Base-by-base conservation (phyloP, 2,329 filamentous ascomycete species). In the Cercospora sp. region DNA sequence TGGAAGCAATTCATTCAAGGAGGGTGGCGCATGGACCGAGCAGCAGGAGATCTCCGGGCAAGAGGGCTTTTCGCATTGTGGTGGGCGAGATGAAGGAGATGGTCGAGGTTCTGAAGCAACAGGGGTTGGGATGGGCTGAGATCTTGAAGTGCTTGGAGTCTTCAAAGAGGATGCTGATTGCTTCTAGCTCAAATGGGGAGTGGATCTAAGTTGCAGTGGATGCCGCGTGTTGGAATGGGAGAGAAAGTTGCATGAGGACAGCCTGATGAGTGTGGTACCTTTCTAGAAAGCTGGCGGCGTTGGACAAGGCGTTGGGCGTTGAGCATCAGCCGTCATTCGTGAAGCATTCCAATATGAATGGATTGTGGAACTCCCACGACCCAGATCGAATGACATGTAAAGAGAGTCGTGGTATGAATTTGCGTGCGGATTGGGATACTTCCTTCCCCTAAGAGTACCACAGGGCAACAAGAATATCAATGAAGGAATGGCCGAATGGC, bases 361-460 rank as follows among this genome's bases (percentile, higher is more conserved):
- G 16, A n/a, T 43, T 16, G 16, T 9, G 37, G 5, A 7, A 43
- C 37, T 43, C 13, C 13, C 16, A n/a, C 16, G 95, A 53, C 10
- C 13, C 5, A 24, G 0, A 26, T 53, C 21, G 3, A 28, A 21
- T 3, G 6, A 32, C 26, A 16, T 28, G 6, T 13, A 26, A 12
- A n/a, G 53, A 58, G 26, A 2, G 12, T 3, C 9, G 49, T 53
- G 53, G 9, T 30, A 28, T 7, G 28, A 21, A 18, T 32, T 28
- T 32, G 53, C 26, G 26, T n/a, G 53, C 26, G 26, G 53, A 7
- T 16, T 21, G 16, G 28, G n/a, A 32, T 8, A 18, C 16, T 26
- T 18, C 5, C 9, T 58, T n/a, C 13, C 18, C 16, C 0, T 53
- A 16, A 8, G 21, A 2, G 16, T 24, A 21, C 26, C 21, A 21